Base-by-base conservation (phyloP, 2,329 filamentous ascomycete species). In the Triangularia verruculosa region DNA sequence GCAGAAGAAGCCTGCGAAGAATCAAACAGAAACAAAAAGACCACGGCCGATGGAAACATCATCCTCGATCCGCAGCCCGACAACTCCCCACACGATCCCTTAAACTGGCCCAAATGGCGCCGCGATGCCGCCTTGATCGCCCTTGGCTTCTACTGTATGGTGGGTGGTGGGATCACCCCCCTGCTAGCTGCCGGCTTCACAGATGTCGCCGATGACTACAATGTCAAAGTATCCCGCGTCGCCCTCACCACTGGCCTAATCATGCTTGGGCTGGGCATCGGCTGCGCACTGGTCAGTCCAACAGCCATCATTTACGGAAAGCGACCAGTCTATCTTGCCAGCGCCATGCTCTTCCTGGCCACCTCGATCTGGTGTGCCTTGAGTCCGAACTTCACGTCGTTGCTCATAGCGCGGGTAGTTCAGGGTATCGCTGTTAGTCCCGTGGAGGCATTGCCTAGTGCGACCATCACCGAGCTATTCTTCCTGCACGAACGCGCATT, bases 391-490 rank as follows among this genome's bases (percentile, higher is more conserved):
- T 97, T 94, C 73, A 75, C 83, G 1, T 96, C 92, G 8, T 82
- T 98, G 39, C 80, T 97, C 6, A 75, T 93, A 6, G 94, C 92
- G 24, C 85, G 94, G 60, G 87, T 98, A 55, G 89, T 97, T 66
- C 92, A 96, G 75, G 94, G 94, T 2, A 81, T 97, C 8, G 89
- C 93, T 0, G 89, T 97, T 55, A 95, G 91, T 68, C 92, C 93
- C 0, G 92, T 97, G 8, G 94, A 98, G 75, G 96, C 92, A 72
- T 82, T 98, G 27, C 94, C 94, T 0, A 96, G 92, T 3, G 93
- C 94, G 13, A 97, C 93, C 0, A 94, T 98, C 71, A 92, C 93
- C 2, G 94, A 98, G 76, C 97, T 98, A 64, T 98, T 93, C 79
- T 97, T 97, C 73, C 81, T 98, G 20, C 94, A 98, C 71, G 94